Conservation (phyloP, 768 basidiomycete species). For the Leucocoprinus leucothites region DNA sequence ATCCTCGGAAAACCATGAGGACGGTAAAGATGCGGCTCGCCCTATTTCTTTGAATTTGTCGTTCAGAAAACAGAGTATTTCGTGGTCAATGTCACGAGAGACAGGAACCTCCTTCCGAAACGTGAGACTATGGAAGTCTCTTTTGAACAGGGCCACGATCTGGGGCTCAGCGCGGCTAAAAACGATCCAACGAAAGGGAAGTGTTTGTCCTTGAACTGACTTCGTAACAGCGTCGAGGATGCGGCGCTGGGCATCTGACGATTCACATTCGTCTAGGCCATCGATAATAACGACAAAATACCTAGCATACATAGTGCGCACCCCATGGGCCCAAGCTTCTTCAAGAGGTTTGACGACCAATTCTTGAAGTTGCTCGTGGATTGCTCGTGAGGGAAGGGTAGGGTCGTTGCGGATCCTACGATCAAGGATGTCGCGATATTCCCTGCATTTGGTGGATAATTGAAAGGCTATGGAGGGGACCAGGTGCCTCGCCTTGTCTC, state of each 20-base stretch:
- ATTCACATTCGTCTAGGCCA: slow-evolving; percentile 25
- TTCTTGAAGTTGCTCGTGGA: slow-evolving; percentile 10
- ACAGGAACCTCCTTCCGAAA: not conserved
- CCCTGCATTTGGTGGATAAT: slow-evolving; percentile 12
- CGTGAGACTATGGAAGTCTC: not conserved
- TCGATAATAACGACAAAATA: slow-evolving; percentile 12
- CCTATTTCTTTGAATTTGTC: not conserved
- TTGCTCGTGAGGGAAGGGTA: not conserved
- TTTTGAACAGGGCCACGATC: slow-evolving; percentile 14
- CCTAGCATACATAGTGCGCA: not conserved
- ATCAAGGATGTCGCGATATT: slow-evolving; percentile 2
- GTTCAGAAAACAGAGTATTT: not conserved
- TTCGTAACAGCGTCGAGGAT: slow-evolving; percentile 13
- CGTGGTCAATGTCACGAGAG: not conserved
- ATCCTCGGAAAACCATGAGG: slow-evolving; percentile 17
- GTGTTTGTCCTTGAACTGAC: not conserved
- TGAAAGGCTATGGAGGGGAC: slow-evolving; percentile 21
- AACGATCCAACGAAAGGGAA: slow-evolving; percentile 22
- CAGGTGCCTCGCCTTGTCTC: slow-evolving; percentile 7
- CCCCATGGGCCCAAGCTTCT: not conserved
- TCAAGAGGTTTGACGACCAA: slow-evolving; percentile 13
- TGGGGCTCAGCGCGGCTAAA: slow-evolving; percentile 23
- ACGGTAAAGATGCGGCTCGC: not conserved
- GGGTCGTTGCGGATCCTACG: slow-evolving; percentile 1
- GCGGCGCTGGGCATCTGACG: slow-evolving; percentile 4